Conservation (phyloP, 225 moss, liverwort and hornwort species). For the Lunularia cruciata region DNA sequence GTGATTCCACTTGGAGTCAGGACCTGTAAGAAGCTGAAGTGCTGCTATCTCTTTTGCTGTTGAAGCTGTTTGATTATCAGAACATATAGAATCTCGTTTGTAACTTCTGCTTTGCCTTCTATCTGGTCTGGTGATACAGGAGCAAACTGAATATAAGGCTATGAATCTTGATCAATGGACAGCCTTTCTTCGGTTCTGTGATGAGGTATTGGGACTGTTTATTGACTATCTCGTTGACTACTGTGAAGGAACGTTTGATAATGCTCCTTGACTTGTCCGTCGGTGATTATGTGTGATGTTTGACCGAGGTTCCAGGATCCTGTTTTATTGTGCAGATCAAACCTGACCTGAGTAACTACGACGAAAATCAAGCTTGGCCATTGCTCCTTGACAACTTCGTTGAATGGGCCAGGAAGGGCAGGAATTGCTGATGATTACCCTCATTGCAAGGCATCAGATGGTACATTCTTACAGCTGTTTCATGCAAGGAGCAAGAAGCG, state of each 20-base stretch:
- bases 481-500: background rate
- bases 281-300: too few relatives aligned
- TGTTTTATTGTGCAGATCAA: conserved; percentile 61
- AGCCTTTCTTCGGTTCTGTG: conserved; percentile 91
- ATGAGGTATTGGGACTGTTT: conserved; percentile 83
- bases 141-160: conserved; percentile 95
- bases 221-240: too few relatives aligned
- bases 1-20: too few relatives aligned
- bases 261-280: too few relatives aligned
- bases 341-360: conserved; percentile 84
- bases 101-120: too few relatives aligned
- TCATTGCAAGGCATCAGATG: background rate
- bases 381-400: conserved; percentile 96
- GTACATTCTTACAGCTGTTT: background rate
- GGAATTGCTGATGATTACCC: conserved; percentile 21
- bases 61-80: too few relatives aligned
- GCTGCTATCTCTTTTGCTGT: too few relatives aligned
- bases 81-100: too few relatives aligned
- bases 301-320: background rate
- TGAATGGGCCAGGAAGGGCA: conserved; percentile 80
- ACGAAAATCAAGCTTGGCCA: conserved; percentile 99
- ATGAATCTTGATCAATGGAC: conserved; percentile 99
- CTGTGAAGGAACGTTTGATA: too few relatives aligned
- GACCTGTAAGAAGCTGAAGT: too few relatives aligned
- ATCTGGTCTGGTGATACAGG: conserved; percentile 41